These are phyloP conservation scores for Neocallimastix lanati DNA, from an alignment of 192 early-diverging fungal genomes.

Conservation along the genomic window DNA sequence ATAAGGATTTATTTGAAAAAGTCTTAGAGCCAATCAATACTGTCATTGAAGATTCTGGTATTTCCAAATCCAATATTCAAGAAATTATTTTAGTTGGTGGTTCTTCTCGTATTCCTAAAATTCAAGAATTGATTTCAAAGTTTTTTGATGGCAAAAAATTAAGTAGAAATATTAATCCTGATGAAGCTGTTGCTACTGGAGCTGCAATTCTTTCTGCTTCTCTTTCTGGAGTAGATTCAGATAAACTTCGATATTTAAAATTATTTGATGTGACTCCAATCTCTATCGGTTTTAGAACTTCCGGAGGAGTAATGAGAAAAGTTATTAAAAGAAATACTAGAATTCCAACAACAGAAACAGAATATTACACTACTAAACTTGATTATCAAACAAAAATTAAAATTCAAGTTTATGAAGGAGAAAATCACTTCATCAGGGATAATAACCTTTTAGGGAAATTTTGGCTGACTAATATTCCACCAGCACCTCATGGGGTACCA, in stretches of 20 bases:
- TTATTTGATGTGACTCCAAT: conserved; percentile 91
- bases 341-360: conserved; percentile 91
- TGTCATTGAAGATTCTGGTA: conserved; percentile 87
- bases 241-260: conserved; percentile 85
- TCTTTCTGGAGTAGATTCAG: conserved; percentile 83
- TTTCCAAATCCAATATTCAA: conserved; percentile 72
- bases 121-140: conserved; percentile 91
- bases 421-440: conserved; percentile 89
- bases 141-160: too few species aligned
- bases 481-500: conserved; percentile 89
- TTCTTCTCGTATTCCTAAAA: conserved; percentile 99
- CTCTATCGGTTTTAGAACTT: conserved; percentile 93
- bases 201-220: conserved; percentile 95
- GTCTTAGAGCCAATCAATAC: conserved; percentile 91
- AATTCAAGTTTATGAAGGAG: conserved; percentile 95
- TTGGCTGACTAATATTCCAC: conserved; percentile 91
- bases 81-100: conserved; percentile 93
- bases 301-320: conserved; percentile 93
- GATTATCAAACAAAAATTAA: conserved; percentile 96
- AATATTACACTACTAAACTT: conserved; percentile 92
- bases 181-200: conserved; percentile 97
- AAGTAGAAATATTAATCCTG: too few species aligned
- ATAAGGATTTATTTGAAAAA: too few species aligned
- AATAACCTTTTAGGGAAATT: conserved; percentile 98
- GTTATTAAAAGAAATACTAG: conserved; percentile 97